phyloP scores from a whole-genome alignment of 2,329 filamentous ascomycete species.

The Ophidiomyces ophidiicola region DNA sequence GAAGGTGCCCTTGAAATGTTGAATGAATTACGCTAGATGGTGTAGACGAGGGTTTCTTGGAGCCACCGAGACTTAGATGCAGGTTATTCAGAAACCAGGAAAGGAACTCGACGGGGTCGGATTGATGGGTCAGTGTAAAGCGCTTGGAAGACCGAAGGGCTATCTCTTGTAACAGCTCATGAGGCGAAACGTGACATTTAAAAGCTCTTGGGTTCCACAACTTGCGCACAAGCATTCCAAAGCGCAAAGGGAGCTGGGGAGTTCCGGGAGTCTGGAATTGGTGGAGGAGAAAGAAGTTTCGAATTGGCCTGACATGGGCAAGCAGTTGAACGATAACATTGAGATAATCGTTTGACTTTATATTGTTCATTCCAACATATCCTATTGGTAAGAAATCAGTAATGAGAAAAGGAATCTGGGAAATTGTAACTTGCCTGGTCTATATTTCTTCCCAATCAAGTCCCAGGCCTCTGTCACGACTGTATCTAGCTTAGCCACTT shows the following conservation, averaged over 20 bases:
- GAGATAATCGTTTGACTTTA: constrained; percentile 98
- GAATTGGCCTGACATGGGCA: constrained; percentile 74
- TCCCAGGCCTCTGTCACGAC: constrained; percentile 53
- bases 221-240: constrained; percentile 83
- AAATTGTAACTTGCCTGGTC: constrained; percentile 45
- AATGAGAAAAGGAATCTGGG: not conserved
- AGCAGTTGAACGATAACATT: constrained; percentile 90
- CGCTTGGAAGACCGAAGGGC: constrained; percentile 80
- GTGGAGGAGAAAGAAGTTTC: constrained; percentile 85
- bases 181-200: constrained; percentile 90
- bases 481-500: constrained; percentile 69
- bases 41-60: constrained; percentile 63
- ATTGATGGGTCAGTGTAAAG: constrained; percentile 80
- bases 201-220: constrained; percentile 97
- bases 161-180: constrained; percentile 92
- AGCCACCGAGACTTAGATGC: constrained; percentile 80
- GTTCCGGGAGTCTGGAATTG: constrained; percentile 51
- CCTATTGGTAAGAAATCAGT: constrained; percentile 30
- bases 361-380: constrained; percentile 98
- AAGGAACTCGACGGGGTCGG: constrained; percentile 90
- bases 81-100: constrained; percentile 97
- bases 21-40: constrained; percentile 67
- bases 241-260: constrained; percentile 75
- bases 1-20: constrained; percentile 84
- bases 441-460: constrained; percentile 70